Conservation (phyloP, 176 grass and related monocot species). For the Musa acuminata region DNA sequence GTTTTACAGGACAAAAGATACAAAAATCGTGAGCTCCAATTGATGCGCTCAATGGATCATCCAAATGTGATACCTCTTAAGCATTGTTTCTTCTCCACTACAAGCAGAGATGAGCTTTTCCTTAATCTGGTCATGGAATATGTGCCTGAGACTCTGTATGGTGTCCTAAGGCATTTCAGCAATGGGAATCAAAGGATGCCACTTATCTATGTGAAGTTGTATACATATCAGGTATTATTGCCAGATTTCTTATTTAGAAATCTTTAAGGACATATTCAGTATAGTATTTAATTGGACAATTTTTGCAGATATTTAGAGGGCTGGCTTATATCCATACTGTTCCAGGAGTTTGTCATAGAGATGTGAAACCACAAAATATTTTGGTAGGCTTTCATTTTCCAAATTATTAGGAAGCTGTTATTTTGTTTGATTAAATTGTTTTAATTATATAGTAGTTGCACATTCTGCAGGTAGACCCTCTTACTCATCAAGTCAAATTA, state of each 20-base stretch:
- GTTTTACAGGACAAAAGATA: slow-evolving; percentile 23
- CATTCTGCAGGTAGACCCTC: slow-evolving; percentile 15
- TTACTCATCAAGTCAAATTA: slow-evolving; percentile 18
- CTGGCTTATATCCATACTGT: slow-evolving; percentile 16
- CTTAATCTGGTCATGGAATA: slow-evolving; percentile 23
- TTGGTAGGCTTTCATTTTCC: background rate
- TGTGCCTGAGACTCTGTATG: slow-evolving; percentile 15
- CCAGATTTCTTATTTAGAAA: background rate
- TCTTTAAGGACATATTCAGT: background rate
- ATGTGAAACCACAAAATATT: slow-evolving; percentile 21
- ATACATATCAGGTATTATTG: slow-evolving; percentile 11
- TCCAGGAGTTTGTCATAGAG: slow-evolving; percentile 19
- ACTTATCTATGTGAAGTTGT: slow-evolving; percentile 19
- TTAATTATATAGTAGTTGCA: background rate
- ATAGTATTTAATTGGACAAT: background rate
- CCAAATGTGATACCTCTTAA: slow-evolving; percentile 20
- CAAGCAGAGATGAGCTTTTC: slow-evolving; percentile 19
- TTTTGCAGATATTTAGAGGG: slow-evolving; percentile 20
- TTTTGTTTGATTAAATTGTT: background rate
- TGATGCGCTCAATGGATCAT: slow-evolving; percentile 24
- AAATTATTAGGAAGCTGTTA: background rate
- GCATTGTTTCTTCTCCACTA: slow-evolving; percentile 23
- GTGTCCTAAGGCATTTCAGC: slow-evolving; percentile 18
- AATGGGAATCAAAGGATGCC: slow-evolving; percentile 22
- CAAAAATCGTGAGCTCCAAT: slow-evolving; percentile 20